Conservation (phyloP, 2,329 filamentous ascomycete species). For the Trichoderma citrinoviride region DNA sequence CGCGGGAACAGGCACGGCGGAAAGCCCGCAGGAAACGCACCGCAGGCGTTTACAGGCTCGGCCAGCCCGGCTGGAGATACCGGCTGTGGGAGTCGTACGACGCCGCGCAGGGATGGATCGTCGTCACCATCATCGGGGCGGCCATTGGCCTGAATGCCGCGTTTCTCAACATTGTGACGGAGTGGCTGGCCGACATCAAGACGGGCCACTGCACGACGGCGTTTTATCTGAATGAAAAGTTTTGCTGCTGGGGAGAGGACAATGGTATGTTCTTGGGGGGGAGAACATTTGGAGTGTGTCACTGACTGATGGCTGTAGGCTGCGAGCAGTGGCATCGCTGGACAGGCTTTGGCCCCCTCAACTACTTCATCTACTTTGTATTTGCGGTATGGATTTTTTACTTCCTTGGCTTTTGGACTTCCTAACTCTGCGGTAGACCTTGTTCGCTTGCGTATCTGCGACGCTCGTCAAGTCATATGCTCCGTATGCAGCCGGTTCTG, state of each 20-base stretch:
- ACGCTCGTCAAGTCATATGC: constrained; percentile 86
- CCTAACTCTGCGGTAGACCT: constrained; percentile 47
- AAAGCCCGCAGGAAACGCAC: constrained; percentile 71
- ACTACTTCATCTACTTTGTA: constrained; percentile 84
- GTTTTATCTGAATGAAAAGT: constrained; percentile 95
- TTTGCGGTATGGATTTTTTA: constrained; percentile 62
- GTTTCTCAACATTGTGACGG: constrained; percentile 89
- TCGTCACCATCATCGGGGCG: constrained; percentile 88
- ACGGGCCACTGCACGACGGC: constrained; percentile 91
- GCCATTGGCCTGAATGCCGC: constrained; percentile 92
- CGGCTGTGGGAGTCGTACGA: constrained; percentile 86
- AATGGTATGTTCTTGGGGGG: constrained; percentile 52
- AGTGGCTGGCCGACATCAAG: constrained; percentile 96
- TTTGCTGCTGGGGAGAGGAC: constrained; percentile 97
- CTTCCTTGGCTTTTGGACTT: too few species aligned
- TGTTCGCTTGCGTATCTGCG: constrained; percentile 80
- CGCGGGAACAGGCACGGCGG: constrained; percentile 80
- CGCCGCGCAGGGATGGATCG: constrained; percentile 96
- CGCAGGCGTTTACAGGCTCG: constrained; percentile 68
- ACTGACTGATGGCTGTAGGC: constrained; percentile 45
- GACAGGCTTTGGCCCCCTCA: constrained; percentile 73
- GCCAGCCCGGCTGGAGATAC: constrained; percentile 72
- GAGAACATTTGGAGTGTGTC: not conserved
- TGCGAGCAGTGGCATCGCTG: constrained; percentile 88
- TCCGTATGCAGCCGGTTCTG: constrained; percentile 92